Evolutionary conservation across 225 moss, liverwort and hornwort genomes (phyloP).

Genomic region (Polytrichum commune): DNA sequence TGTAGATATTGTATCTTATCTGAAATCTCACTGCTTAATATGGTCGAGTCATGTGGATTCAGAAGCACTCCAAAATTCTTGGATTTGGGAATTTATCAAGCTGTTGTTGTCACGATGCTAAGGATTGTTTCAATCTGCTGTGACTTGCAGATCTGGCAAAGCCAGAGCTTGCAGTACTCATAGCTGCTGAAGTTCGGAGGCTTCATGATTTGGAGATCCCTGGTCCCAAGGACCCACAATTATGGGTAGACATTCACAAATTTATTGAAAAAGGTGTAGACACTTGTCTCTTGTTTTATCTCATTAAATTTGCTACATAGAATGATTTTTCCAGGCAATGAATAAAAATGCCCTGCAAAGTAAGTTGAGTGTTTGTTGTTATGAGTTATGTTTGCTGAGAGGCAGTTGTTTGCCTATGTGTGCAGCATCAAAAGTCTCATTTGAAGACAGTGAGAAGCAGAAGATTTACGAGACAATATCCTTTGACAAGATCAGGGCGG

Average conservation of each 20-base stretch:
- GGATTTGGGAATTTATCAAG: too few relatives aligned
- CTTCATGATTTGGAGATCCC: slow-evolving; percentile 70
- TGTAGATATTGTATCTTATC: too few relatives aligned
- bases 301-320: too few relatives aligned
- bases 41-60: too few relatives aligned
- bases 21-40: too few relatives aligned
- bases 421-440: slow-evolving; percentile 69
- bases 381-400: neutral
- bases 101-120: too few relatives aligned
- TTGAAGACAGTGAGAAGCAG: slow-evolving; percentile 74
- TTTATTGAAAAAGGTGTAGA: slow-evolving; percentile 73
- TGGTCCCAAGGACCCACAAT: slow-evolving; percentile 64
- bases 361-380: neutral
- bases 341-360: too few relatives aligned
- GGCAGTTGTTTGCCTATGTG: neutral
- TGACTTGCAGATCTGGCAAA: slow-evolving; percentile 55
- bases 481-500: slow-evolving; percentile 50
- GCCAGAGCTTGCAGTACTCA: slow-evolving; percentile 61
- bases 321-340: too few relatives aligned
- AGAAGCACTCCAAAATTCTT: too few relatives aligned
- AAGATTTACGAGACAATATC: slow-evolving; percentile 62
- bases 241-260: slow-evolving; percentile 80
- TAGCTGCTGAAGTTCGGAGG: slow-evolving; percentile 80
- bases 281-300: neutral
- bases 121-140: neutral